A percentile compares a stretch with the other conserved stretches of the same genome.
phyloP scores from a whole-genome alignment of 495 filamentous ascomycete genomes.

The Penicillium cataractarum region DNA sequence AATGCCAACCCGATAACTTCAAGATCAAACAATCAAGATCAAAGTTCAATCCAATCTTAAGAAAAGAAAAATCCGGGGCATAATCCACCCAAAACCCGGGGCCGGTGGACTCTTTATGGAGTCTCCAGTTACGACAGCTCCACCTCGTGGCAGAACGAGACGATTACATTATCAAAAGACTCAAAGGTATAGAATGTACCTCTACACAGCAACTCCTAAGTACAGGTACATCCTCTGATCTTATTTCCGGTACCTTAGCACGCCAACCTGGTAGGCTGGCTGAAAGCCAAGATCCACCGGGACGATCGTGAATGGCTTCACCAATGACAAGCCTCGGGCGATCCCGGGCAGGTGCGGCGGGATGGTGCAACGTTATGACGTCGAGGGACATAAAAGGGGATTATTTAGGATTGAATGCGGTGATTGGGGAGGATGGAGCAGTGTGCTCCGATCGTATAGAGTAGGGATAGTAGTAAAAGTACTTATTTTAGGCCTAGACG shows the following conservation, averaged over 20 bases:
- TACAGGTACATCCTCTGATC: too few species aligned
- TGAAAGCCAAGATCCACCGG: neutral
- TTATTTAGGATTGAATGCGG: slow-evolving; percentile 3
- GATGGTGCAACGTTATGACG: slow-evolving; percentile 41
- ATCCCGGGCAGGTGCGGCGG: slow-evolving; percentile 24
- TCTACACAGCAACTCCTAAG: too few species aligned
- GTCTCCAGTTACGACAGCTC: neutral
- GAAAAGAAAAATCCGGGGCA: slow-evolving; percentile 10
- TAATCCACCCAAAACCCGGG: slow-evolving; percentile 17
- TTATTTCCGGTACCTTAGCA: neutral
- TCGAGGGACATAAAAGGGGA: slow-evolving; percentile 13
- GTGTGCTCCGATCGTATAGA: slow-evolving; percentile 17
- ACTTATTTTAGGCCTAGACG: too few species aligned
- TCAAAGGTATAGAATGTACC: neutral
- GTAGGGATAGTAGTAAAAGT: neutral
- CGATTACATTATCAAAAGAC: neutral
- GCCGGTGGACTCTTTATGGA: slow-evolving; percentile 16
- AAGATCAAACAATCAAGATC: neutral
- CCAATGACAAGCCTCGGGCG: slow-evolving; percentile 23
- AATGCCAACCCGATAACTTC: neutral
- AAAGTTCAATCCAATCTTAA: neutral
- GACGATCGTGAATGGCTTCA: neutral
- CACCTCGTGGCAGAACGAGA: neutral
- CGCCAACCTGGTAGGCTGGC: too few species aligned
- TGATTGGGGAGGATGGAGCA: slow-evolving; percentile 14